Percentiles rank a stretch among this genome's conserved stretches.
Evolutionary conservation across 1,284 basidiomycete genomes (phyloP).

Genomic region (Xanthoconium separans): DNA sequence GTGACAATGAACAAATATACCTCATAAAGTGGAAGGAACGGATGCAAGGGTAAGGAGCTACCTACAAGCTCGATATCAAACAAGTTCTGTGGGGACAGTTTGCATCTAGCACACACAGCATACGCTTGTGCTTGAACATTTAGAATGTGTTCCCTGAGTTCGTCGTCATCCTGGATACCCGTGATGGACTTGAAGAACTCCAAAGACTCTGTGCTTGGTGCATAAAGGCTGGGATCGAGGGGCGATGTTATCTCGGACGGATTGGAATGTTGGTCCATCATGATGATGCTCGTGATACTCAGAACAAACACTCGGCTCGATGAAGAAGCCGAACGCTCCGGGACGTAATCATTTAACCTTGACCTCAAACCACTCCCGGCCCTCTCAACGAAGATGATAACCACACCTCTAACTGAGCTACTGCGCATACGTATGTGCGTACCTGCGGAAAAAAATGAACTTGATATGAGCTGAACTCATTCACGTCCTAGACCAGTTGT

Average conservation of each 20-base stretch:
- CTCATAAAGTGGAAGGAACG: conserved; percentile 15
- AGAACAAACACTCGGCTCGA: too few species aligned
- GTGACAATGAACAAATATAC: conserved; percentile 4
- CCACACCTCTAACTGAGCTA: conserved; percentile 41
- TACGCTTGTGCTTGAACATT: conserved; percentile 32
- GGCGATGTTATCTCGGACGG: background rate
- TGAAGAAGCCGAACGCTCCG: too few species aligned
- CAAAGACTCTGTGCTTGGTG: conserved; percentile 11
- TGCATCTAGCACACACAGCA: conserved; percentile 5
- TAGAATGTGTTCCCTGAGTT: conserved; percentile 38
- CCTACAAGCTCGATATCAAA: too few species aligned
- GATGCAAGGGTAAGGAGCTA: conserved; percentile 16
- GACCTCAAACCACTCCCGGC: background rate
- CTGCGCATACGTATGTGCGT: conserved; percentile 39
- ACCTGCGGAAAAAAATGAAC: background rate
- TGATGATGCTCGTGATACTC: too few species aligned
- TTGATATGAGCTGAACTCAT: conserved; percentile 5
- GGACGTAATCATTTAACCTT: background rate
- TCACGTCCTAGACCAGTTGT: conserved; percentile 57
- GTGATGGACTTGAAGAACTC: conserved; percentile 28
- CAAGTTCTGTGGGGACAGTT: background rate
- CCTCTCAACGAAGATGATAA: conserved; percentile 32
- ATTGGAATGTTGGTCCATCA: too few species aligned
- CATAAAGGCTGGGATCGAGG: conserved; percentile 18
- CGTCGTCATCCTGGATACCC: conserved; percentile 29